Base-by-base conservation (phyloP, 129 eudicot genomes). In the Artemisia argyi region DNA sequence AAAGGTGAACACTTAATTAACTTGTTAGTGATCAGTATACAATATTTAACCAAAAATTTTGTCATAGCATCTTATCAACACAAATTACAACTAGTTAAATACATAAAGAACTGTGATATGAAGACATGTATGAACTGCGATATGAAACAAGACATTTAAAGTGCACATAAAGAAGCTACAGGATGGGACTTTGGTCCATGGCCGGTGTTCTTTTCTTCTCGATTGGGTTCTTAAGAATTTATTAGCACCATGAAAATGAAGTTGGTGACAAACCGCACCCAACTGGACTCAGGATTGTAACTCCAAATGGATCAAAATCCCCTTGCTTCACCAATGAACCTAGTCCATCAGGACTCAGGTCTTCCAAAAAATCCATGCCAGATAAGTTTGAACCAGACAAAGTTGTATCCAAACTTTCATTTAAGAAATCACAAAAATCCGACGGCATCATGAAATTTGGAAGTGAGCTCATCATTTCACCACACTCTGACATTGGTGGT, bases 231-330 rank as follows among this genome's bases (percentile, higher is more conserved):
- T 76, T 15, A 71, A 83, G 78, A 16, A 75, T 62, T 9, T 82
- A 80, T 7, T 82, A 78, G 71, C 85, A 78, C 90, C 79, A 75
- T 26, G 73, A 48, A 4, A 68, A 58, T 16, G 85, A 76, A 1
- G 82, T 11, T 11, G 95, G 91, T 1, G 95, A 83, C 81, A 83
- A 58, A 22, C 53, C 65, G 60, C 82, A 78, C 66, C 83, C 82
- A 0, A 78, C 17, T 26, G 86, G 83, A 58, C 87, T 80, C 52
- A 51, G 13, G 2, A 55, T 59, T 22, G 66, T 35, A 52, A 22
- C 59, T 2, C 48, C 73, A 0, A 19, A 74, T 14, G 42, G 8
- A 55, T 66, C 65, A 11, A 17, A 28, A 1, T 51, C 46, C 26
- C 69, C 18, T 48, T 76, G 56, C 5, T 78, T 18, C 5, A 84